phyloP scores from a whole-genome alignment of 176 grass and related monocot species.

The Rhynchospora pubera region DNA sequence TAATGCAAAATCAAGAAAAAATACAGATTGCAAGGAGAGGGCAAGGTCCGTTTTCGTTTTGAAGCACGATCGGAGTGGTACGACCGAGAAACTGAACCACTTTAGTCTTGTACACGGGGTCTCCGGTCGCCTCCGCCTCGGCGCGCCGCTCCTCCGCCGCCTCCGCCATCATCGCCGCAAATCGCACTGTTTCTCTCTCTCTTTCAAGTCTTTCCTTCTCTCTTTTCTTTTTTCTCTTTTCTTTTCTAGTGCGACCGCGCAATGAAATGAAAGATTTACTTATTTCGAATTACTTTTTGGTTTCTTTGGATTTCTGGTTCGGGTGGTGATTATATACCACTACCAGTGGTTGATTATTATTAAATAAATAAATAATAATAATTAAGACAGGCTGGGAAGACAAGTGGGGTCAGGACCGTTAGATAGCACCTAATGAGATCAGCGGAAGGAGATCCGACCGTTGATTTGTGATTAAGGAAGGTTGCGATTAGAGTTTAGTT shows the following conservation, averaged over 20 bases:
- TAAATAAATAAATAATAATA: neutral
- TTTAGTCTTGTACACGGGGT: conserved; percentile 75
- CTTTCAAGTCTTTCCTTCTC: neutral
- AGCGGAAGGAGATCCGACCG: neutral
- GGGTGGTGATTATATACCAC: neutral
- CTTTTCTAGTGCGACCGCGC: conserved; percentile 12
- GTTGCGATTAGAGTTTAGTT: neutral
- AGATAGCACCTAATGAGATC: neutral
- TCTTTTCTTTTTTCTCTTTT: too few species aligned
- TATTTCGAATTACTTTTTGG: neutral
- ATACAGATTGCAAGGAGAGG: conserved; percentile 96
- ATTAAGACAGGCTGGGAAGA: conserved; percentile 24
- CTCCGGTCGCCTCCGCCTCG: conserved; percentile 27
- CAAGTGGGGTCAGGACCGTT: conserved; percentile 4
- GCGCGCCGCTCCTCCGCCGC: conserved; percentile 28
- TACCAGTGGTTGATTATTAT: neutral
- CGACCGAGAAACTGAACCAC: conserved; percentile 86
- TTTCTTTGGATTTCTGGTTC: neutral
- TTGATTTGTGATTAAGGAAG: conserved; percentile 8
- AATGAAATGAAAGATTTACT: neutral
- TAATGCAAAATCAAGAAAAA: neutral
- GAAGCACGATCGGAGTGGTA: conserved; percentile 74
- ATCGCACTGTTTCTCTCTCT: neutral
- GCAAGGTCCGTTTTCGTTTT: conserved; percentile 97
- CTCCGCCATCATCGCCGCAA: conserved; percentile 15